phyloP scores from a whole-genome alignment of 2,329 filamentous ascomycete species.

The Botryotinia convoluta region DNA sequence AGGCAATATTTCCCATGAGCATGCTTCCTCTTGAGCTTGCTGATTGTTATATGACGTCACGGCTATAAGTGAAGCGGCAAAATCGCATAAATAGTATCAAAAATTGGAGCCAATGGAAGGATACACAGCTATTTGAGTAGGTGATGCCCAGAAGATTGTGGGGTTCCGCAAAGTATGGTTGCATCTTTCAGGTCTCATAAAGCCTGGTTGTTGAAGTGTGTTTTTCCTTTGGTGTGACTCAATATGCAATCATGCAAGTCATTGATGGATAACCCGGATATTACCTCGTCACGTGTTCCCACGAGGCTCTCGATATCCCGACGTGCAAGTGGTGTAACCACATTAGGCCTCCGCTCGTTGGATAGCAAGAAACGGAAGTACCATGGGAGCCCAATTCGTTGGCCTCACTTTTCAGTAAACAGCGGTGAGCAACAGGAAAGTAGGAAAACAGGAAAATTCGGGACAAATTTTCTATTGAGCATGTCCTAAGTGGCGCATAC shows the following conservation, averaged over 20 bases:
- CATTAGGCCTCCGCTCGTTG: slow-evolving; percentile 22
- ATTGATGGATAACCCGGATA: slow-evolving; percentile 15
- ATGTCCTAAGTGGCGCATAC: slow-evolving; percentile 21
- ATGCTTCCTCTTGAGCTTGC: not conserved
- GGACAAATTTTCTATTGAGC: slow-evolving; percentile 4
- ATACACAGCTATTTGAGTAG: not conserved
- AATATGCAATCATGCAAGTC: slow-evolving; percentile 15
- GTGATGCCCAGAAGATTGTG: not conserved
- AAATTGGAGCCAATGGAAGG: not conserved
- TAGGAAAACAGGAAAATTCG: slow-evolving; percentile 4
- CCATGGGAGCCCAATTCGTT: slow-evolving; percentile 1
- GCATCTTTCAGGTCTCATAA: not conserved
- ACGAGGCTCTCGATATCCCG: slow-evolving; percentile 5
- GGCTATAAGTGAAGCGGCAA: not conserved
- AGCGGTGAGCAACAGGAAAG: slow-evolving; percentile 30
- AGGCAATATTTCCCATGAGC: not conserved
- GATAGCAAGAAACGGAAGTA: slow-evolving; percentile 7
- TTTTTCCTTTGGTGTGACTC: not conserved
- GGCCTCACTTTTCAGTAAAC: slow-evolving; percentile 24
- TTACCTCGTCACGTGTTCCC: not conserved
- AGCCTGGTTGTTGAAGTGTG: not conserved
- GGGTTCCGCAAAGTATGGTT: not conserved
- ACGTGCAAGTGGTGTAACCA: slow-evolving; percentile 24
- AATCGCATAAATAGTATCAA: not conserved
- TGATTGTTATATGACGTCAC: not conserved